Evolutionary conservation across 306 rosid genomes (phyloP).

Genomic region (Arachis hypogaea): DNA sequence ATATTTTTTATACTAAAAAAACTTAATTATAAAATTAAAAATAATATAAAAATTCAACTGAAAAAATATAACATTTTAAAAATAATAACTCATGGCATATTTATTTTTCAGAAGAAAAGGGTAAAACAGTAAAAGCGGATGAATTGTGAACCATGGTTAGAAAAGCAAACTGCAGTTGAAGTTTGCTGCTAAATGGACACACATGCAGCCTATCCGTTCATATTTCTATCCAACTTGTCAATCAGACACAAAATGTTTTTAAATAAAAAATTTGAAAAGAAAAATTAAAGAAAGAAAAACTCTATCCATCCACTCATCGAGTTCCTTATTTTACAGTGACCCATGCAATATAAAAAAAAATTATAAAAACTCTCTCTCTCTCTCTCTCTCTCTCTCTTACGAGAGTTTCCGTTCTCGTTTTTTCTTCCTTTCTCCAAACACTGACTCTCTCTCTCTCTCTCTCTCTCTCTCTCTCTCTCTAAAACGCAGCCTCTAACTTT

Average conservation of each 20-base stretch:
- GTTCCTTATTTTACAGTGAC: conserved; percentile 27
- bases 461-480: conserved; percentile 35
- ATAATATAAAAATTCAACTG: neutral
- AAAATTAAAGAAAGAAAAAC: neutral
- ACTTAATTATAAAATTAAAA: no score
- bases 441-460: conserved; percentile 26
- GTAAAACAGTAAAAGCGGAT: conserved; percentile 24
- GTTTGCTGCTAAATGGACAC: conserved; percentile 21
- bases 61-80: no score
- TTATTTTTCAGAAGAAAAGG: conserved; percentile 3
- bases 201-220: conserved; percentile 9
- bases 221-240: conserved; percentile 34
- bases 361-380: conserved; percentile 37
- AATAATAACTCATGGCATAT: no score
- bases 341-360: conserved; percentile 25
- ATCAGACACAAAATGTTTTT: neutral
- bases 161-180: conserved; percentile 42
- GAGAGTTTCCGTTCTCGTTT: conserved; percentile 32
- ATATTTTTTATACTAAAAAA: no score
- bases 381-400: conserved; percentile 28
- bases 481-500: conserved; percentile 25
- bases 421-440: conserved; percentile 40
- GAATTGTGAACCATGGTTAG: conserved; percentile 36
- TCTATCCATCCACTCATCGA: conserved; percentile 38
- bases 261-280: neutral